Evolutionary conservation across 805 yeast species (phyloP).

Genomic region (Ogataea haglerorum): DNA sequence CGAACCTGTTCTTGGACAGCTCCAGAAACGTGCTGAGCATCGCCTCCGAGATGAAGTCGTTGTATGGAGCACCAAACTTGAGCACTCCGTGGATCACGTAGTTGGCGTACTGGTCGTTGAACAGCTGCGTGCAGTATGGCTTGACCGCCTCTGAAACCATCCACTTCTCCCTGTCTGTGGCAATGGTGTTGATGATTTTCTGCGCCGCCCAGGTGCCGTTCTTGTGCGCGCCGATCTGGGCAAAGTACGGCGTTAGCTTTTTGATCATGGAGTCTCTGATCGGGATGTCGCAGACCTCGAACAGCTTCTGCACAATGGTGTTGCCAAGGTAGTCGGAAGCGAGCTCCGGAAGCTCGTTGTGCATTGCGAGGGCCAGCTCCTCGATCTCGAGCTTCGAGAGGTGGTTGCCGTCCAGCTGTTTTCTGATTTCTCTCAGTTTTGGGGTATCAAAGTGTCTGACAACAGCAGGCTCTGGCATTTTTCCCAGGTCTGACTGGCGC

Average conservation of each 20-base stretch:
- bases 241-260: constrained; percentile 70
- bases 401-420: constrained; percentile 56
- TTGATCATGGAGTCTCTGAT: constrained; percentile 79
- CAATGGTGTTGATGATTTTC: constrained; percentile 77
- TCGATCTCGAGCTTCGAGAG: constrained; percentile 66
- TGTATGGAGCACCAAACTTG: constrained; percentile 81
- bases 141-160: constrained; percentile 66
- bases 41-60: constrained; percentile 83
- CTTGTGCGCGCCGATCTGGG: constrained; percentile 92
- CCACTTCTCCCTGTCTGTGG: constrained; percentile 53
- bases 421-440: constrained; percentile 80
- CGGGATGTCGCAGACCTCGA: constrained; percentile 64
- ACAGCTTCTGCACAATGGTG: constrained; percentile 90
- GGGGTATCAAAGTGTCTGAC: constrained; percentile 83
- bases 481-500: constrained; percentile 54
- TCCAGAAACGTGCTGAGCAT: constrained; percentile 73
- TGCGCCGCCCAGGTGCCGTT: constrained; percentile 99
- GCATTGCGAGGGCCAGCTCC: constrained; percentile 76
- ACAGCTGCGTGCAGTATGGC: constrained; percentile 79
- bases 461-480: constrained; percentile 69
- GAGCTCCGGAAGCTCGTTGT: constrained; percentile 84
- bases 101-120: constrained; percentile 95
- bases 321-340: constrained; percentile 93
- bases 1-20: constrained; percentile 85
- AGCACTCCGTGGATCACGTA: constrained; percentile 93